Conservation (phyloP, 345 rosid species). For the Punica granatum region DNA sequence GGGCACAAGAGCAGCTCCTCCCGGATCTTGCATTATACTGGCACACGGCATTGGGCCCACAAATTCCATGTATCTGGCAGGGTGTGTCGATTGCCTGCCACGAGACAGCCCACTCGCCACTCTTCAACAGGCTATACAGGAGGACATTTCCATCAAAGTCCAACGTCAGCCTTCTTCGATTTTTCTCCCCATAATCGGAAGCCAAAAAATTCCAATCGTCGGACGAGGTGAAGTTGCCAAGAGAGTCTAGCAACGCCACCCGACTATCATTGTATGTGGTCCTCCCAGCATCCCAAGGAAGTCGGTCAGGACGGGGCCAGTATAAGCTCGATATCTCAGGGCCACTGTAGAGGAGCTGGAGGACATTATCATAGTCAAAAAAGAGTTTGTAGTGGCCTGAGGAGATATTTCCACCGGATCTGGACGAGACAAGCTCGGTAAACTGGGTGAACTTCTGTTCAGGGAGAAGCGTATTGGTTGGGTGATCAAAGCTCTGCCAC, state of each 20-base stretch:
- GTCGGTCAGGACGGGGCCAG: slow-evolving; percentile 20
- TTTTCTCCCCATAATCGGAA: slow-evolving; percentile 14
- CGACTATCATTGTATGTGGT: slow-evolving; percentile 16
- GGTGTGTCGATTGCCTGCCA: slow-evolving; percentile 17
- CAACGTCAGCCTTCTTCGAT: slow-evolving; percentile 18
- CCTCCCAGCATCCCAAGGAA: slow-evolving; percentile 17
- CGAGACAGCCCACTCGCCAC: slow-evolving; percentile 16
- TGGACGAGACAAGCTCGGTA: slow-evolving; percentile 14
- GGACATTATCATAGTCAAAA: slow-evolving; percentile 23
- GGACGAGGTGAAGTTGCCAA: slow-evolving; percentile 19
- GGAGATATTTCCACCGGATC: slow-evolving; percentile 9
- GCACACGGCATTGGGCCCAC: slow-evolving; percentile 10
- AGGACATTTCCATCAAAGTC: slow-evolving; percentile 31
- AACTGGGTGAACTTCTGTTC: slow-evolving; percentile 14
- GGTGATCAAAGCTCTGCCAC: slow-evolving; percentile 35
- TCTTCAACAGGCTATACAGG: slow-evolving; percentile 12
- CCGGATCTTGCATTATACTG: neutral
- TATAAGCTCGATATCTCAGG: slow-evolving; percentile 19
- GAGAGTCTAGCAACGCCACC: slow-evolving; percentile 15
- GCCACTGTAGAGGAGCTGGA: slow-evolving; percentile 15
- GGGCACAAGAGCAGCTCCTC: slow-evolving; percentile 9
- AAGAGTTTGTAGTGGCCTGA: slow-evolving; percentile 22
- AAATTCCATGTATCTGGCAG: slow-evolving; percentile 4
- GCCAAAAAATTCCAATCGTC: slow-evolving; percentile 14
- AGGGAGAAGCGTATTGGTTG: slow-evolving; percentile 34